Evolutionary conservation across 2,329 filamentous ascomycete genomes (phyloP).

Genomic region (Calonectria pauciramosa): DNA sequence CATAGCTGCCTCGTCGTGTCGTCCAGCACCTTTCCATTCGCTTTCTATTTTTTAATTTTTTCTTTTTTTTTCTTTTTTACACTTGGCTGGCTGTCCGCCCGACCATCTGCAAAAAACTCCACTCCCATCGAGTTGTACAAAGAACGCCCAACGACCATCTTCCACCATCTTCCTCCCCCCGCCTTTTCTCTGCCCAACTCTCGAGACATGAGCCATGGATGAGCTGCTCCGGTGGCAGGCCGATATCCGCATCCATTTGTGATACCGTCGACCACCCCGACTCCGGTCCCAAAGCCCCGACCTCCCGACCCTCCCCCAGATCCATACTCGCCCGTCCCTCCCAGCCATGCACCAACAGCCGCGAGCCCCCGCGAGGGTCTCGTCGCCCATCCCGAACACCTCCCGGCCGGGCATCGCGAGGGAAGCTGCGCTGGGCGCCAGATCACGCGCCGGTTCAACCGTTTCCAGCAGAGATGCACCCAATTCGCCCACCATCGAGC

Average conservation of each 20-base stretch:
- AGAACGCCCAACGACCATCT: slow-evolving; percentile 24
- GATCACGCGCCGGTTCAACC: slow-evolving; percentile 60
- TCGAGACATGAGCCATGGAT: slow-evolving; percentile 51
- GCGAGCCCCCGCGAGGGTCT: slow-evolving; percentile 78
- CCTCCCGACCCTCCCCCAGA: slow-evolving; percentile 24
- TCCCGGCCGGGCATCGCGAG: slow-evolving; percentile 80
- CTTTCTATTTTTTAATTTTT: neutral
- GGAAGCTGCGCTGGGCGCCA: slow-evolving; percentile 66
- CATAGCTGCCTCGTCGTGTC: slow-evolving; percentile 24
- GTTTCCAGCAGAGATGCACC: slow-evolving; percentile 55
- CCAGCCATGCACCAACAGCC: slow-evolving; percentile 88
- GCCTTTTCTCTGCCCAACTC: slow-evolving; percentile 9
- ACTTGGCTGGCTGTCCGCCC: slow-evolving; percentile 31
- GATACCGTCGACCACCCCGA: slow-evolving; percentile 39
- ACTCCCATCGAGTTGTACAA: slow-evolving; percentile 17
- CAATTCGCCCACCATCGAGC: slow-evolving; percentile 64
- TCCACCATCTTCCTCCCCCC: slow-evolving; percentile 23
- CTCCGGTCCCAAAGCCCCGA: slow-evolving; percentile 10
- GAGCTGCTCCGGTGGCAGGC: slow-evolving; percentile 50
- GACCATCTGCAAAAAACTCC: slow-evolving; percentile 21
- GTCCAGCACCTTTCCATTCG: slow-evolving; percentile 23
- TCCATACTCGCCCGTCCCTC: slow-evolving; percentile 1
- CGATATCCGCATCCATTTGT: slow-evolving; percentile 49
- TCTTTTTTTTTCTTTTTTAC: slow-evolving; percentile 31
- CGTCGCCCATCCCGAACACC: slow-evolving; percentile 82